phyloP scores from a whole-genome alignment of 371 early-diverging fungal genomes.

The Syncephalastrum sp. region DNA sequence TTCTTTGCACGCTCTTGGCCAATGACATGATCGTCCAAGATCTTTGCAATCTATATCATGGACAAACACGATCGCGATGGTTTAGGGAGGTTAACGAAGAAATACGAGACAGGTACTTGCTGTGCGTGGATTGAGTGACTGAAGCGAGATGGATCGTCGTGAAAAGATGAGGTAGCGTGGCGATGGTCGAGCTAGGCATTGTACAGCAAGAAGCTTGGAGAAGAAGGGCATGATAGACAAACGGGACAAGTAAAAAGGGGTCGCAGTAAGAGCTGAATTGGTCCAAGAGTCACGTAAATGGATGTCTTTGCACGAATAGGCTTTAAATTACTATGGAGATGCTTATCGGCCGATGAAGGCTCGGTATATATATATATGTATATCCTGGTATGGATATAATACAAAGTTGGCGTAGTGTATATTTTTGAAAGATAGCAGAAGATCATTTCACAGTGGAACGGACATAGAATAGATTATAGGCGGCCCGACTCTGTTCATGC shows the following conservation, averaged over 20 bases:
- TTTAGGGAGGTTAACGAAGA: too few species aligned
- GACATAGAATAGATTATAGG: constrained; percentile 29
- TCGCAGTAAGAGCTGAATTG: too few species aligned
- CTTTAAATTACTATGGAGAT: too few species aligned
- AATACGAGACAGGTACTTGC: too few species aligned
- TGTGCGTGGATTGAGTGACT: constrained; percentile 21
- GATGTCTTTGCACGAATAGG: too few species aligned
- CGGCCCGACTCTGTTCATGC: constrained; percentile 24
- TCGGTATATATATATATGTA: background rate
- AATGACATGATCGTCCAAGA: constrained; percentile 84
- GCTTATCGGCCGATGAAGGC: too few species aligned
- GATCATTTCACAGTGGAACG: constrained; percentile 23
- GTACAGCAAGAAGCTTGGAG: too few species aligned
- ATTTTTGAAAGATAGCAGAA: background rate
- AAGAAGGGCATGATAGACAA: too few species aligned
- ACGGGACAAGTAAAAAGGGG: too few species aligned
- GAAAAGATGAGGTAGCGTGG: too few species aligned
- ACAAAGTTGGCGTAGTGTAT: background rate
- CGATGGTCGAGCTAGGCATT: too few species aligned
- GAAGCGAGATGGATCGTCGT: background rate
- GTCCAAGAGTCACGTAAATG: too few species aligned
- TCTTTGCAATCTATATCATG: constrained; percentile 69
- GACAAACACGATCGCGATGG: constrained; percentile 18
- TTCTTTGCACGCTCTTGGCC: constrained; percentile 87
- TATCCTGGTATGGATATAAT: background rate